phyloP scores from a whole-genome alignment of 1,284 basidiomycete species.

The Pseudozyma hubeiensis region DNA sequence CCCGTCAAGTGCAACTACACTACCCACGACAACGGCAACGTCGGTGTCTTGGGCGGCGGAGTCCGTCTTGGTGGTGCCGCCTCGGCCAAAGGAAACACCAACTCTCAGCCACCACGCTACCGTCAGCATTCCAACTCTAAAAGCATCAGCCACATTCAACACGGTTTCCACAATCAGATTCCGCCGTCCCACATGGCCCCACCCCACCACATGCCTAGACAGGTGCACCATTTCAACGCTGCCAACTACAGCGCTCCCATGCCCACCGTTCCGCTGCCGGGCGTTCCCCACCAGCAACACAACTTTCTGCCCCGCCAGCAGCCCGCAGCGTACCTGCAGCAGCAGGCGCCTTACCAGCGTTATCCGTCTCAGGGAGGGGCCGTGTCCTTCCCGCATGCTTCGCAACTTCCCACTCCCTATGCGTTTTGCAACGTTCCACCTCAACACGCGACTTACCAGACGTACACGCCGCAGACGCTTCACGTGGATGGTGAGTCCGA shows the following conservation, averaged over 20 bases:
- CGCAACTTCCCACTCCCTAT: constrained; percentile 22
- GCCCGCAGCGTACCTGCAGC: background rate
- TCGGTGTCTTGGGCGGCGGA: constrained; percentile 61
- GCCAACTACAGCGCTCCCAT: constrained; percentile 45
- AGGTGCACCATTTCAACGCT: constrained; percentile 10
- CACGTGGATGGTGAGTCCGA: constrained; percentile 2
- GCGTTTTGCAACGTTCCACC: background rate
- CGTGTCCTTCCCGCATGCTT: constrained; percentile 3
- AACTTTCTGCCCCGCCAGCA: constrained; percentile 5
- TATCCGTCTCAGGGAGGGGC: background rate
- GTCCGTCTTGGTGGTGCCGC: constrained; percentile 47
- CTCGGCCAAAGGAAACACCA: background rate
- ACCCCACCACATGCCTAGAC: background rate
- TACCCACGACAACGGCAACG: constrained; percentile 61
- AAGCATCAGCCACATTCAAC: constrained; percentile 39
- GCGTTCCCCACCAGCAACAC: constrained; percentile 2
- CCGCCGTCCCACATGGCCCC: constrained; percentile 12
- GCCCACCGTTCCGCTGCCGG: constrained; percentile 37
- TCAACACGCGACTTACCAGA: constrained; percentile 4
- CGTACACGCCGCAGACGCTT: background rate
- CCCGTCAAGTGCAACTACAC: constrained; percentile 56
- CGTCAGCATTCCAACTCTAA: constrained; percentile 41
- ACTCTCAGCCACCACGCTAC: constrained; percentile 12
- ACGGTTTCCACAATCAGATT: constrained; percentile 25
- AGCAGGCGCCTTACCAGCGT: constrained; percentile 10